Evolutionary conservation across 2,329 filamentous ascomycete species (phyloP), one percentile per base, ranked within the genome.

Genomic region (Fusarium sp.): DNA sequence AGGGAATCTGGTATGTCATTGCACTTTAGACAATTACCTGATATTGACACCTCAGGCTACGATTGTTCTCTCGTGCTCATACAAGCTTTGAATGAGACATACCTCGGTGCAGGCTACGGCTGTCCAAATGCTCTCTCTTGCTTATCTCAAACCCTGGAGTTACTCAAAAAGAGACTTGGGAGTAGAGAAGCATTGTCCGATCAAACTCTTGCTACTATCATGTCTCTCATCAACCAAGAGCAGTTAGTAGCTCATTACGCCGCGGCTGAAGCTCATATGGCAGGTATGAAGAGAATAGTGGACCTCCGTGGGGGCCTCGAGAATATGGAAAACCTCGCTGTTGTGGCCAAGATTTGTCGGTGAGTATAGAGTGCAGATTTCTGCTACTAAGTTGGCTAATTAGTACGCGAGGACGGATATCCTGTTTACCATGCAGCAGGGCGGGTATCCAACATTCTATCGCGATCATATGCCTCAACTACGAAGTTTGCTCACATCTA

Each of bases 61-160:
- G 34, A 62, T 0, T 62, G 47, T 5, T 62, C 58, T 1, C 11
- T 62, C 4, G 48, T 39, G 0, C 10, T 62, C 0, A 62, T 62
- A 14, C 56, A 47, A n/a, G 58, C 56, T 9, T 56, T 56, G 6
- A 62, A 62, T 3, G 58, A 62, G 12, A 62, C 50, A n/a, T 56
- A 62, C 2, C 42, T 62, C 0, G 58, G 58, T 7, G 43, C 15
- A 32, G 58, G 56, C 4, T 55, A 55, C 7, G 9, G 32, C 15
- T 55, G 56, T 7, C 24, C 48, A 0, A 55, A 43, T 2, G 36
- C 47, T 1, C 10, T 62, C 2, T 47, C 8, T 7, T 62, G 48
- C 2, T 17, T 62, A 6, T 62, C 58, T 6, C 58, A 62, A 14
- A 56, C 56, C 2, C 42, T 62, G 1, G 36, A 47, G 3, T 48